Percentiles rank a stretch among this genome's conserved stretches.
These are phyloP conservation scores for Yarrowia divulgata DNA, from an alignment of 805 yeast genomes.

Conservation along the genomic window DNA sequence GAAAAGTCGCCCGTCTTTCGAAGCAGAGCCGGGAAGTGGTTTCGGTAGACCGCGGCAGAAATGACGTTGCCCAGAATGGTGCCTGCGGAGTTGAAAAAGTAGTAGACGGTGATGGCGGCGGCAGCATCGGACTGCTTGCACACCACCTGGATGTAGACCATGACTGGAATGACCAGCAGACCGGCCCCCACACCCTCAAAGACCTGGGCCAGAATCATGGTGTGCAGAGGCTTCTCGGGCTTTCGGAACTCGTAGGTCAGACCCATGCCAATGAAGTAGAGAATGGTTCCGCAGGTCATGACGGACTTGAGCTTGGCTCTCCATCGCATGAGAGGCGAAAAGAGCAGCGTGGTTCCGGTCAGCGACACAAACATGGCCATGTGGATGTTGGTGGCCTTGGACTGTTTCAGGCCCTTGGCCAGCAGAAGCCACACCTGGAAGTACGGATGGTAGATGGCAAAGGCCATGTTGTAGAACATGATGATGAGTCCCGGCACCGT, in stretches of 20 bases:
- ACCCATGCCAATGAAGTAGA: conserved; percentile 27
- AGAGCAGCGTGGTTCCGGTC: conserved; percentile 11
- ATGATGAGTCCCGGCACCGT: conserved; percentile 21
- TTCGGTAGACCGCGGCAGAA: conserved; percentile 39
- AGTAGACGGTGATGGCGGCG: conserved; percentile 34
- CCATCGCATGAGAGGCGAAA: conserved; percentile 30
- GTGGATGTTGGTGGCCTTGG: conserved; percentile 28
- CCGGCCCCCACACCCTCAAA: conserved; percentile 30
- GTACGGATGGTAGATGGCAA: conserved; percentile 28
- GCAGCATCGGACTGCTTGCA: conserved; percentile 38
- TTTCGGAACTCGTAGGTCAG: conserved; percentile 31
- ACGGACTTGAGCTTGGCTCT: conserved; percentile 31
- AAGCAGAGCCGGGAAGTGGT: conserved; percentile 20
- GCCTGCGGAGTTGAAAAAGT: conserved; percentile 36
- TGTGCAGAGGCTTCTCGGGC: conserved; percentile 15
- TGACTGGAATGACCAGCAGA: conserved; percentile 11
- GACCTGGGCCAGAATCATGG: conserved; percentile 25
- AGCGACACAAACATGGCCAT: conserved; percentile 36
- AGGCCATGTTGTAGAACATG: conserved; percentile 25
- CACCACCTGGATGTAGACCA: conserved; percentile 37
- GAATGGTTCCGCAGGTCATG: conserved; percentile 13
- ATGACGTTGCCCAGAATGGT: conserved; percentile 40
- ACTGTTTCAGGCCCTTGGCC: conserved; percentile 26
- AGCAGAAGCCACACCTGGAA: conserved; percentile 31
- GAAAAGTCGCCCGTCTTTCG: background rate